Conservation (phyloP, 345 rosid genomes). For the Salix purpurea region DNA sequence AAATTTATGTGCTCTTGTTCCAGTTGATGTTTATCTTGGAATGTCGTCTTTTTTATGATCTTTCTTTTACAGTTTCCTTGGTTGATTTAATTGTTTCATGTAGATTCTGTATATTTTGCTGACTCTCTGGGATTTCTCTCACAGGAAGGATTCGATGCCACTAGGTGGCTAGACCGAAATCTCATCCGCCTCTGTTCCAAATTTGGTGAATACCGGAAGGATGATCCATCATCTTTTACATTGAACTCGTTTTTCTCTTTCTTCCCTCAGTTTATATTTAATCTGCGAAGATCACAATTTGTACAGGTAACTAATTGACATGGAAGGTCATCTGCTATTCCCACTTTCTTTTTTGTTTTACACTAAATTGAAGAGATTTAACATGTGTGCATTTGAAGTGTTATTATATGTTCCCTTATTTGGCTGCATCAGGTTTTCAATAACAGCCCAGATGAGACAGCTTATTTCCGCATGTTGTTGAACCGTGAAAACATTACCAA, state of each 20-base stretch:
- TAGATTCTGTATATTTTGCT: not conserved
- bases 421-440: conserved; percentile 70
- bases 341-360: conserved; percentile 1
- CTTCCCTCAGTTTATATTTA: conserved; percentile 98
- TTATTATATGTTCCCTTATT: conserved; percentile 1
- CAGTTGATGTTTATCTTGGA: not conserved
- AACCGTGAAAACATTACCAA: conserved; percentile 87
- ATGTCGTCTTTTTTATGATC: not conserved
- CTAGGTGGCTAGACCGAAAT: conserved; percentile 95
- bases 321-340: not conserved
- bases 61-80: not conserved
- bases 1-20: not conserved
- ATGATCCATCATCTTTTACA: conserved; percentile 90
- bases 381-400: not conserved
- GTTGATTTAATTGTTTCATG: not conserved
- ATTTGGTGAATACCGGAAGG: conserved; percentile 95
- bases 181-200: conserved; percentile 91
- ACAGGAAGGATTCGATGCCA: conserved; percentile 99
- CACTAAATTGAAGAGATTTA: conserved; percentile 2
- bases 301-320: conserved; percentile 59
- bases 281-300: conserved; percentile 93
- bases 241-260: conserved; percentile 87
- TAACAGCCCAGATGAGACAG: conserved; percentile 98
- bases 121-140: conserved; percentile 6
- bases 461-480: conserved; percentile 88